A percentile compares a stretch with the other conserved stretches of the same genome.
These are phyloP conservation scores for Ziziphus jujuba DNA, from an alignment of 306 rosid species.

Conservation along the genomic window DNA sequence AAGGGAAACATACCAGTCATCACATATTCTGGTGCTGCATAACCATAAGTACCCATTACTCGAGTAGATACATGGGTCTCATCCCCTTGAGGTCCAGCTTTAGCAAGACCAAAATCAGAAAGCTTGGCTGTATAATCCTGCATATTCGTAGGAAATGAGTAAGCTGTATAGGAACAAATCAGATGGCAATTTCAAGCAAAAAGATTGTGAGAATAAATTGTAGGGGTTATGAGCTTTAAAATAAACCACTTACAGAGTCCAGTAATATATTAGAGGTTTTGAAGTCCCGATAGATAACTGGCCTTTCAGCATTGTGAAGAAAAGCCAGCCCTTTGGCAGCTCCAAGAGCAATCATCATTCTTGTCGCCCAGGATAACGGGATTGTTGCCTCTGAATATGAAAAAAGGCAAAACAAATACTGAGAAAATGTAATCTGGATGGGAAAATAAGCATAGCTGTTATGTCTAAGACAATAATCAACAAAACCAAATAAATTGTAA, in stretches of 20 bases:
- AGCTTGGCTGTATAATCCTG: constrained; percentile 97
- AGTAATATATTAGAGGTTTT: constrained; percentile 91
- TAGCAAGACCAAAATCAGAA: constrained; percentile 94
- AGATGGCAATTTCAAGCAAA: constrained; percentile 5
- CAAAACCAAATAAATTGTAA: too few relatives aligned
- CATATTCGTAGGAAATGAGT: constrained; percentile 26
- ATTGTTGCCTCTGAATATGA: constrained; percentile 70
- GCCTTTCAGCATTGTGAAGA: constrained; percentile 95
- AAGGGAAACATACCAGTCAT: constrained; percentile 77
- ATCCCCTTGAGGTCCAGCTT: constrained; percentile 99
- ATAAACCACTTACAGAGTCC: constrained; percentile 67
- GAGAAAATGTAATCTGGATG: background rate
- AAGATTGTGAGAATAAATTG: background rate
- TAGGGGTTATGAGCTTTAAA: constrained; percentile 1
- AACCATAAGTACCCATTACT: constrained; percentile 98
- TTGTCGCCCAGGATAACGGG: constrained; percentile 82
- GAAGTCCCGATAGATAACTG: constrained; percentile 93
- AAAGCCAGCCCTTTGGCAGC: constrained; percentile 98
- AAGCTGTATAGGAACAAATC: background rate
- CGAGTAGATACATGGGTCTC: constrained; percentile 98
- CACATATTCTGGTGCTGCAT: constrained; percentile 97
- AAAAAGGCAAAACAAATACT: constrained; percentile 22
- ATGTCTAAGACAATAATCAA: background rate
- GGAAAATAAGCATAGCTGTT: constrained; percentile 20
- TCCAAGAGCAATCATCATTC: constrained; percentile 96